A percentile compares a stretch with the other conserved stretches of the same genome.
Conservation (phyloP, 1,284 basidiomycete genomes). For the Rhodotorula sp. region DNA sequence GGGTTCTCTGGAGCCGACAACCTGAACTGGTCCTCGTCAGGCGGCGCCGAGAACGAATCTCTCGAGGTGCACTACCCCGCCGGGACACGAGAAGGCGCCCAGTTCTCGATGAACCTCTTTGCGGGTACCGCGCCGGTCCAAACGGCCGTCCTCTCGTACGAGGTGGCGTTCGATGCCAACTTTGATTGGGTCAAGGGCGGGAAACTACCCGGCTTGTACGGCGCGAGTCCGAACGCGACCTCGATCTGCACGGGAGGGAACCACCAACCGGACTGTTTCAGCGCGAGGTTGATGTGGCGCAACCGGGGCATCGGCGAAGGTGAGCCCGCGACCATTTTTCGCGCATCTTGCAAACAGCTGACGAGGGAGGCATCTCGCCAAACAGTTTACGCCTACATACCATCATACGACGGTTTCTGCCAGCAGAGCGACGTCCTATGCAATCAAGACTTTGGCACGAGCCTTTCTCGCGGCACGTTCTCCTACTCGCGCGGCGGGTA, state of each 20-base stretch:
- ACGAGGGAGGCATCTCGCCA: too few relatives aligned
- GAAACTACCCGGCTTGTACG: constrained; percentile 39
- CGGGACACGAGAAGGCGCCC: constrained; percentile 16
- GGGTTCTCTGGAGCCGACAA: neutral
- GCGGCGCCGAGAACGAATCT: neutral
- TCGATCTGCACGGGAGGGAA: constrained; percentile 24
- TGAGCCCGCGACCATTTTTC: too few relatives aligned
- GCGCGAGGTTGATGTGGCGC: constrained; percentile 33
- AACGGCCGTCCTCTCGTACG: constrained; percentile 28
- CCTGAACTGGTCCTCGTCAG: constrained; percentile 10
- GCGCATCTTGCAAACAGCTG: too few relatives aligned
- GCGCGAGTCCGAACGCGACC: neutral
- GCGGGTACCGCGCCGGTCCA: constrained; percentile 5
- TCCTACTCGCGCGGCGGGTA: constrained; percentile 14
- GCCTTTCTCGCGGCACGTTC: constrained; percentile 20
- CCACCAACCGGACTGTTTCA: constrained; percentile 12
- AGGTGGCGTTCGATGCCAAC: constrained; percentile 23
- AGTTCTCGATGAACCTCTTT: constrained; percentile 20
- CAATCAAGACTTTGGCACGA: constrained; percentile 28
- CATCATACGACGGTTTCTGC: constrained; percentile 15
- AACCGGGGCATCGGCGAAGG: constrained; percentile 23
- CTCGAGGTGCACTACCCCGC: constrained; percentile 19
- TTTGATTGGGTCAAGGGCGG: constrained; percentile 39
- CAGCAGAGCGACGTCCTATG: constrained; percentile 24
- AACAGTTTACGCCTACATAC: constrained; percentile 30